Base-by-base conservation (phyloP, 495 filamentous ascomycete genomes). In the Viridothelium virens region DNA sequence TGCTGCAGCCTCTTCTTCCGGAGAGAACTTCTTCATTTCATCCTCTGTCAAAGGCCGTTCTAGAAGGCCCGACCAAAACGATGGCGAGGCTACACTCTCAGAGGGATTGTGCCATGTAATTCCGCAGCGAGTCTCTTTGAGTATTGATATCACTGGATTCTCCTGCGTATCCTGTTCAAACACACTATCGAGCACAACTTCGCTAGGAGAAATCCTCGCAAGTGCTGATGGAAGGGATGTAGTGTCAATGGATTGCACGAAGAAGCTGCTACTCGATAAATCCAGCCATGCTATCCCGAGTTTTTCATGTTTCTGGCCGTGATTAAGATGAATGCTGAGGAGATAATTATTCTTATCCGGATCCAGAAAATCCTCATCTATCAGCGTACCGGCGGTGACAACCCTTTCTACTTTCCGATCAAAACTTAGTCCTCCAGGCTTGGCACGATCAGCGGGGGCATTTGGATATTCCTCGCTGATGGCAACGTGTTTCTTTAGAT, bases 341-440 rank as follows among this genome's bases (percentile, higher is more conserved):
- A 98, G 76, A 73, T 91, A 98, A 73, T 97, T 96, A 74, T 95
- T 96, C 68, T 91, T 86, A 63, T 88, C 91, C 0, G 91, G 88
- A 71, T 97, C 89, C 79, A 97, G 89, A 75, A 97, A 97, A 68
- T 92, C 91, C 76, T 99, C 95, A 74, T 99, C 94, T 70, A 97
- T 96, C 53, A 97, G 77, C 1, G 94, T 99, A 9, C 94, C 94
- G 0, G 95, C 92, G 0, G 94, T 96, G 74, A 99, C 83, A 64
- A 97, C 87, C 48, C 94, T 86, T 50, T 90, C 83, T 16, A 99
- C 90, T 67, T 81, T 85, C 50, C 94, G 87, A 72, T 92, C 90
- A 72, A 92, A 95, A 74, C 90, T 77, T 62, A 95, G 78, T 2
- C 90, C 90, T 6, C 89, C 89, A 12, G 85, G 82, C 66, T 87